These are phyloP conservation scores for Calcarisporium arbuscula DNA, from an alignment of 2,329 filamentous ascomycete genomes.

Conservation along the genomic window DNA sequence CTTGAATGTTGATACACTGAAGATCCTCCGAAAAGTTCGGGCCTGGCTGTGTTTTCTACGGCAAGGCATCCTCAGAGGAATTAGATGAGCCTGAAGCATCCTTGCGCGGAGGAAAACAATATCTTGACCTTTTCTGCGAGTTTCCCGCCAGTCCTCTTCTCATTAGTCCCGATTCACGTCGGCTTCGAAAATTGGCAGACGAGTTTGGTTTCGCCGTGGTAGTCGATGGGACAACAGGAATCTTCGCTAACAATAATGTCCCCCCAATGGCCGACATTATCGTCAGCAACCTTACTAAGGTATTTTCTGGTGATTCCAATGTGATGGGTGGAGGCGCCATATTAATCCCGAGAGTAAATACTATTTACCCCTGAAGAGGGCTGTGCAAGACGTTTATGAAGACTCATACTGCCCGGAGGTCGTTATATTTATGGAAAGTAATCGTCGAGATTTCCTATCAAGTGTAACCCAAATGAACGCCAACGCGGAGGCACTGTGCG, in stretches of 20 bases:
- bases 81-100: slow-evolving; percentile 75
- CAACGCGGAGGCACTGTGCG: slow-evolving; percentile 79
- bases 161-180: slow-evolving; percentile 71
- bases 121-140: slow-evolving; percentile 84
- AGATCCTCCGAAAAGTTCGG: slow-evolving; percentile 94
- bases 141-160: slow-evolving; percentile 91
- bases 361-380: slow-evolving; percentile 62
- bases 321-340: slow-evolving; percentile 86
- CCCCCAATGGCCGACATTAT: slow-evolving; percentile 85
- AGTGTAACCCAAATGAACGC: slow-evolving; percentile 78
- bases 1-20: slow-evolving; percentile 93
- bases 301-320: slow-evolving; percentile 96
- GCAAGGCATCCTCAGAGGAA: slow-evolving; percentile 68
- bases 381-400: slow-evolving; percentile 64
- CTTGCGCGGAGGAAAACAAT: slow-evolving; percentile 66
- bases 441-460: slow-evolving; percentile 83
- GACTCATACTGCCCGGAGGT: slow-evolving; percentile 97
- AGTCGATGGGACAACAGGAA: slow-evolving; percentile 93
- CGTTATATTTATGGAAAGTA: slow-evolving; percentile 88
- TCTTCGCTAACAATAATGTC: slow-evolving; percentile 92
- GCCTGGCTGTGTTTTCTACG: slow-evolving; percentile 82
- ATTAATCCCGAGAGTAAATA: slow-evolving; percentile 61
- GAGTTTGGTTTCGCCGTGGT: slow-evolving; percentile 84
- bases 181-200: slow-evolving; percentile 76
- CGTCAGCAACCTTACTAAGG: slow-evolving; percentile 91